Evolutionary conservation across 176 grass and related monocot genomes (phyloP).

Genomic region (Oryza punctata): DNA sequence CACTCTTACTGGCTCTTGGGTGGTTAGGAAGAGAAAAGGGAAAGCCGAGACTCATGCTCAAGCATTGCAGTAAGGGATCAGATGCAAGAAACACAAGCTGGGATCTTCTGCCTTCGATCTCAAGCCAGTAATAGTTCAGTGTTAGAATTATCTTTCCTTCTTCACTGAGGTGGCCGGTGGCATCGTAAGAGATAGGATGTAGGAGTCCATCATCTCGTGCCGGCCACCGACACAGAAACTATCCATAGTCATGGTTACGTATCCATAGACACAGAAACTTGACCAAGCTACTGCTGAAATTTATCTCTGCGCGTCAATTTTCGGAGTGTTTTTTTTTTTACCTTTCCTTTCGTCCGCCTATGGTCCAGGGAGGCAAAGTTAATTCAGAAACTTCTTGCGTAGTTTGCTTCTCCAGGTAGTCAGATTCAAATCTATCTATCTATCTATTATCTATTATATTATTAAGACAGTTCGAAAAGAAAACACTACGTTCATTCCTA

Average conservation of each 20-base stretch:
- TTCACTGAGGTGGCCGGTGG: background rate
- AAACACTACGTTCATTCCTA: no score
- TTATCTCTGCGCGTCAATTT: background rate
- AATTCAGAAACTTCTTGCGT: background rate
- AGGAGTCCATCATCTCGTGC: background rate
- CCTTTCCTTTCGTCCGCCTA: background rate
- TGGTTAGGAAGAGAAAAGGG: slow-evolving; percentile 10
- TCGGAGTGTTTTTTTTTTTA: background rate
- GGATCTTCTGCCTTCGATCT: slow-evolving; percentile 6
- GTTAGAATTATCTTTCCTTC: background rate
- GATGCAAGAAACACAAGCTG: background rate
- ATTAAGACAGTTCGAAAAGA: no score
- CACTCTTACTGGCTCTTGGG: background rate
- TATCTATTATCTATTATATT: no score
- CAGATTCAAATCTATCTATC: slow-evolving; percentile 13
- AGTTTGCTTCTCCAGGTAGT: background rate
- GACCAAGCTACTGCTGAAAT: background rate
- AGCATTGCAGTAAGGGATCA: slow-evolving; percentile 30
- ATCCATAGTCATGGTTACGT: background rate
- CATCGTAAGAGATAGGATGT: background rate
- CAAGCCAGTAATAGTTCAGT: background rate
- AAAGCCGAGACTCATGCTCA: background rate
- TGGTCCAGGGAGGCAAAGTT: background rate
- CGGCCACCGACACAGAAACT: slow-evolving; percentile 13
- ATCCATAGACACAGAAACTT: no score